Base-by-base conservation (phyloP, 768 basidiomycete genomes). In the Lentinus tigrinus region DNA sequence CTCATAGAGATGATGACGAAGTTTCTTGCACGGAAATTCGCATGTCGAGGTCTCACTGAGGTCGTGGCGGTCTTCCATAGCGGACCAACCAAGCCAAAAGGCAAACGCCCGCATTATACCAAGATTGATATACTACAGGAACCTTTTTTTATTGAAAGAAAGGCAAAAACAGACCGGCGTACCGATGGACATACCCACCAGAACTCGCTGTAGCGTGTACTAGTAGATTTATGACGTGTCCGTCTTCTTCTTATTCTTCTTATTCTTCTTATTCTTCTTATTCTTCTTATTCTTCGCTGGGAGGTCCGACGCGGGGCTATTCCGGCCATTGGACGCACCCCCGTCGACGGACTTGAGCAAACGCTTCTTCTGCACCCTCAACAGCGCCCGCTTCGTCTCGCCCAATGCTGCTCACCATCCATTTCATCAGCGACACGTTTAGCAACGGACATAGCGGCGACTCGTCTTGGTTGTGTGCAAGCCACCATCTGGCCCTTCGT, bases 381-480 rank as follows among this genome's bases (percentile, higher is more conserved):
- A 16, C 57, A 70, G 47, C 43, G 65, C 62, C 4, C 64, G 63
- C 61, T 67, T 70, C 43, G 61, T 61, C 61, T 70, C 69, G 21
- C 65, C 58, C 4, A 16, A 40, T 19, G 39, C 16, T 37, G 14
- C 39, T 16, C 39, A 46, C 93, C 93, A 71, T 98, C 96, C 94
- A 98, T 95, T 74, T 98, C 96, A 68, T 98, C 96, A 6, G 96
- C 95, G 1, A 99, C 96, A 75, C 96, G 95, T 72, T 96, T 96
- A 21, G 96, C 96, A 2, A 98, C 96, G 16, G 91, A 93, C 93
- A 97, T 98, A 9, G 96, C 95, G 9, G 96, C 95, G 3, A 99
- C 94, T 76, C 96, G 83, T 65, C 96, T 81, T 1, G 96, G 96
- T 69, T 99, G 96, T 3, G 96, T 99, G 67, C 96, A 99, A 0